Conservation (phyloP, 169 alveolate species). For the Plasmodium gonderi region DNA sequence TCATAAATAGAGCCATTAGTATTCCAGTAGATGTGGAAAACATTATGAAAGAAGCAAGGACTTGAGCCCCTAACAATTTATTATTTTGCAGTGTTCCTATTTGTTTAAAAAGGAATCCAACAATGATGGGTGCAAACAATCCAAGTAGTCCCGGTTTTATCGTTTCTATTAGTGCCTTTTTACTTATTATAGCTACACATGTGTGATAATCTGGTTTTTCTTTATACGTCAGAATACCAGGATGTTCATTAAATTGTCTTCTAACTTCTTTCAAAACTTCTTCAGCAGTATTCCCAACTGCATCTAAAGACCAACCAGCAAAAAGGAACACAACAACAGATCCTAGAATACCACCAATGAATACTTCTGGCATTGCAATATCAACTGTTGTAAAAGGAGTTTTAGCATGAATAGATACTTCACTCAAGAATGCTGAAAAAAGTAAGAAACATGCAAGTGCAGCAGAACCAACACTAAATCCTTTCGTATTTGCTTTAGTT, state of each 20-base stretch:
- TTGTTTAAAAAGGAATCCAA: slow-evolving; percentile 86
- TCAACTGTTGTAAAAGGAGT: slow-evolving; percentile 72
- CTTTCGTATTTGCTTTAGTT: slow-evolving; percentile 91
- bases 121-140: slow-evolving; percentile 78
- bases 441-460: slow-evolving; percentile 89
- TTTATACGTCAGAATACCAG: slow-evolving; percentile 81
- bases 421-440: slow-evolving; percentile 89
- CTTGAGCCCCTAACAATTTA: slow-evolving; percentile 83
- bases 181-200: slow-evolving; percentile 87
- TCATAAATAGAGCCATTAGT: slow-evolving; percentile 87
- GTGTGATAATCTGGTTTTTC: slow-evolving; percentile 89
- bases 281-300: slow-evolving; percentile 89
- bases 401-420: slow-evolving; percentile 60
- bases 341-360: slow-evolving; percentile 87
- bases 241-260: slow-evolving; percentile 84
- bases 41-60: slow-evolving; percentile 88
- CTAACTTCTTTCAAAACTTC: slow-evolving; percentile 89
- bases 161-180: slow-evolving; percentile 87
- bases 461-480: slow-evolving; percentile 91
- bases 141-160: slow-evolving; percentile 87
- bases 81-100: slow-evolving; percentile 78
- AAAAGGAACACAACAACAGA: slow-evolving; percentile 89
- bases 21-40: slow-evolving; percentile 91
- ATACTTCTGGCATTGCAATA: slow-evolving; percentile 83
- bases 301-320: slow-evolving; percentile 87